Evolutionary conservation across 495 filamentous ascomycete genomes (phyloP), one percentile per base, ranked within the genome.

Genomic region (Parathielavia hyrcaniae): DNA sequence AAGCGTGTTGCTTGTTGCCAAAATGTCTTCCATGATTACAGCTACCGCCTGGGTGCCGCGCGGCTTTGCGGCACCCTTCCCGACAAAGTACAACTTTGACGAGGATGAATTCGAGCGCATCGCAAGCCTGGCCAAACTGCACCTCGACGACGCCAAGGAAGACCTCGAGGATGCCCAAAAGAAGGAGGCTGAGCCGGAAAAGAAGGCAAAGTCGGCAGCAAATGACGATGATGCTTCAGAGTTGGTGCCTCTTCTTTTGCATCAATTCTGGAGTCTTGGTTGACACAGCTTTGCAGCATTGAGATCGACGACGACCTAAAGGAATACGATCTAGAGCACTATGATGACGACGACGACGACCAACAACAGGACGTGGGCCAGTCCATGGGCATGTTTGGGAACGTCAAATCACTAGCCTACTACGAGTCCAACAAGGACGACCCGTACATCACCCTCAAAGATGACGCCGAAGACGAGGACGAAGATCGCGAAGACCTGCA

Each of bases 401-500:
- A 96, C 61, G 84, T 95, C 63, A 90, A 90, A 70, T 89, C 87
- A 30, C 76, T 99, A 17, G 90, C 90, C 8, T 99, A 95, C 71
- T 89, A 99, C 77, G 80, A 90, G 60, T 88, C 88, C 35, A 91
- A 95, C 69, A 86, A 89, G 65, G 87, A 92, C 36, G 95, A 99
- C 67, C 93, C 93, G 4, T 97, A 99, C 70, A 95, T 99, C 62
- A 95, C 89, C 22, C 78, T 99, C 65, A 80, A 86, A 59, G 85
- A 85, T 55, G 77, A 71, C 40, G 56, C 60, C 69, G 77, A 85
- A 35, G 87, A 89, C 39, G 87, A 91, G 3, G 85, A 88, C 22
- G 90, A 96, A 47, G 93, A 98, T 48, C 82, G 90, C 52, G 92
- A 97, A 73, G 93, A 97, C 66, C 78, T 97, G 17, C 90, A 99